These are phyloP conservation scores for Trichosporon ovoides DNA, from an alignment of 1,284 basidiomycete species.

Conservation along the genomic window DNA sequence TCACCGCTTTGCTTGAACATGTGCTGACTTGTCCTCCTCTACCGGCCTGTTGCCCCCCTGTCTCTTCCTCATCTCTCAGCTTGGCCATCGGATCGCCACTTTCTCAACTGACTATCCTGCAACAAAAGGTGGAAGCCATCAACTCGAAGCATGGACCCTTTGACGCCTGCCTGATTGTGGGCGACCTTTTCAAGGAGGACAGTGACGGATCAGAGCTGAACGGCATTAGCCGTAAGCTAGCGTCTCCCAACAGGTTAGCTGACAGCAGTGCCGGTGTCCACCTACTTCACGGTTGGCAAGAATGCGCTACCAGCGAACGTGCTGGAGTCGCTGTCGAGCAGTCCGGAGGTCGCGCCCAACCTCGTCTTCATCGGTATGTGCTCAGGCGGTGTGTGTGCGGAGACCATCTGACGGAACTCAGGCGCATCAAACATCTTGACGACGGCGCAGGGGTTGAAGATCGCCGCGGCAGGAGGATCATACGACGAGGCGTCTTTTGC, in stretches of 20 bases:
- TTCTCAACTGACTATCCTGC: conserved; percentile 68
- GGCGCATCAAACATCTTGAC: conserved; percentile 77
- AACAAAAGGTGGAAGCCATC: conserved; percentile 76
- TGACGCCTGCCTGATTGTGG: conserved; percentile 75
- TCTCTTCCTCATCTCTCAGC: conserved; percentile 51
- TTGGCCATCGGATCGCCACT: conserved; percentile 78
- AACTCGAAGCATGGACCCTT: conserved; percentile 94
- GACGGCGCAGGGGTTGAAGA: conserved; percentile 74
- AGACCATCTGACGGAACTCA: conserved; percentile 39
- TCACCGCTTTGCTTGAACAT: background rate
- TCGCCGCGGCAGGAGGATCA: conserved; percentile 75
- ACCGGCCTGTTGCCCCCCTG: conserved; percentile 3
- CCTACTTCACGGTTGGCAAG: conserved; percentile 85
- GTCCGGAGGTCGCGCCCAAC: conserved; percentile 72
- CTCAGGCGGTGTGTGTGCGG: too few relatives aligned
- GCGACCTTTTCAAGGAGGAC: conserved; percentile 79
- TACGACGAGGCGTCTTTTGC: conserved; percentile 61
- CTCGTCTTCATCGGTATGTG: conserved; percentile 75
- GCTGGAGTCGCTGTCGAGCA: conserved; percentile 66
- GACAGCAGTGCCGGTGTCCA: conserved; percentile 69
- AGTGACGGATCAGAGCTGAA: conserved; percentile 51
- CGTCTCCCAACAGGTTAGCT: background rate
- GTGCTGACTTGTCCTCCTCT: background rate
- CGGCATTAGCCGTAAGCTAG: conserved; percentile 43
- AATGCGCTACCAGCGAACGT: conserved; percentile 67